Evolutionary conservation across 2,329 filamentous ascomycete genomes (phyloP).

Genomic region (Fusarium metavorans): DNA sequence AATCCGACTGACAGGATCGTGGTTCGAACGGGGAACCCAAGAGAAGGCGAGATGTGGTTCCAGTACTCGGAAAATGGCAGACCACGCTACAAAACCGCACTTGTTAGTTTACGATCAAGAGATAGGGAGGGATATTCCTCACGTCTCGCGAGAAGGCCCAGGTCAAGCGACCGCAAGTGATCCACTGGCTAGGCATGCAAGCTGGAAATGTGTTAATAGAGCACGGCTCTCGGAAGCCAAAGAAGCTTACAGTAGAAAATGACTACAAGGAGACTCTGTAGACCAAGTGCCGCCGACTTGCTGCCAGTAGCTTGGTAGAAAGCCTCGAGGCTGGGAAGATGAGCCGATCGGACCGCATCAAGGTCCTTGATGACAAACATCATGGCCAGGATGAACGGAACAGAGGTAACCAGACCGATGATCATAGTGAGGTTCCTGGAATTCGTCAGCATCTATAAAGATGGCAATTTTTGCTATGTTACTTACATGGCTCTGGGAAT

Average conservation of each 20-base stretch:
- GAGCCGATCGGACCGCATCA: conserved; percentile 39
- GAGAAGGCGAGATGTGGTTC: conserved; percentile 32
- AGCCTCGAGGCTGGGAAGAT: conserved; percentile 32
- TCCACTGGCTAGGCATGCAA: conserved; percentile 45
- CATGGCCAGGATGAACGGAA: conserved; percentile 45
- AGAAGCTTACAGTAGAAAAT: conserved; percentile 10
- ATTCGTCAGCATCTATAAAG: not conserved
- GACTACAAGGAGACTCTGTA: not conserved
- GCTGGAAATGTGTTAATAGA: conserved; percentile 10
- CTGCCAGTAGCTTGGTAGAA: conserved; percentile 34
- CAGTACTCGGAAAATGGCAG: conserved; percentile 38
- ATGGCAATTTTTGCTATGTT: too few relatives aligned
- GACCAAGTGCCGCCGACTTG: not conserved
- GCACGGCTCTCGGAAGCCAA: not conserved
- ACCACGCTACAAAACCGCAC: not conserved
- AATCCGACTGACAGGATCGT: conserved; percentile 44
- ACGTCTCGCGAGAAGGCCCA: conserved; percentile 51
- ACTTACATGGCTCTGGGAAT: conserved; percentile 21
- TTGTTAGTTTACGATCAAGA: not conserved
- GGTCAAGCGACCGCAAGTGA: conserved; percentile 47
- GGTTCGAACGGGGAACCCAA: conserved; percentile 44
- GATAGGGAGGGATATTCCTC: conserved; percentile 23
- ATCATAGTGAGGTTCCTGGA: conserved; percentile 22
- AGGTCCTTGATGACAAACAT: conserved; percentile 45
- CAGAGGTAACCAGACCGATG: conserved; percentile 44